Evolutionary conservation across 805 yeast genomes (phyloP).

Genomic region (Candida hungchunana): DNA sequence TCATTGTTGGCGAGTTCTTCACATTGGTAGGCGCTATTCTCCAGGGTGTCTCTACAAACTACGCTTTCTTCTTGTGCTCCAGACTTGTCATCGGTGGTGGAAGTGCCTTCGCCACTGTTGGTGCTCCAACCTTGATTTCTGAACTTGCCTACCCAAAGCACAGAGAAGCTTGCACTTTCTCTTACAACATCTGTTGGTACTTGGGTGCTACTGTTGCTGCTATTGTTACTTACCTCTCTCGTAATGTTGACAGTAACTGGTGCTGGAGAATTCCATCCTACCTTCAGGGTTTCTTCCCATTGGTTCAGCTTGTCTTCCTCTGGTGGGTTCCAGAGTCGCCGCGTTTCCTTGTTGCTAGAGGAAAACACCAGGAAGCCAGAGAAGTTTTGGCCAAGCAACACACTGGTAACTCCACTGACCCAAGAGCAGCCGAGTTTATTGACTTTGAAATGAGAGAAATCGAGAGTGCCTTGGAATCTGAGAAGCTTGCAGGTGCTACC

Average conservation of each 20-base stretch:
- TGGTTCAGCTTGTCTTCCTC: slow-evolving; percentile 34
- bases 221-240: slow-evolving; percentile 25
- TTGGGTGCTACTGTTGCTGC: slow-evolving; percentile 47
- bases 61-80: slow-evolving; percentile 15
- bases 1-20: slow-evolving; percentile 17
- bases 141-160: slow-evolving; percentile 47
- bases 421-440: slow-evolving; percentile 23
- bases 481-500: slow-evolving; percentile 29
- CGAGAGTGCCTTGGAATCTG: slow-evolving; percentile 36
- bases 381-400: slow-evolving; percentile 35
- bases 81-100: slow-evolving; percentile 50
- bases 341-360: slow-evolving; percentile 39
- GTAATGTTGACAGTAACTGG: slow-evolving; percentile 27
- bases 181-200: slow-evolving; percentile 48
- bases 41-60: slow-evolving; percentile 29
- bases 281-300: slow-evolving; percentile 45
- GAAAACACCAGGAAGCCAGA: slow-evolving; percentile 40
- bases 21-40: slow-evolving; percentile 23
- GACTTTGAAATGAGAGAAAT: slow-evolving; percentile 39
- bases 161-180: slow-evolving; percentile 36
- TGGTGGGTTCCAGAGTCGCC: slow-evolving; percentile 47
- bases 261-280: slow-evolving; percentile 54
- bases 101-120: slow-evolving; percentile 32
- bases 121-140: slow-evolving; percentile 46
- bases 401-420: slow-evolving; percentile 30